Evolutionary conservation across 2,329 filamentous ascomycete genomes (phyloP).

Genomic region (Fusarium domesticum): DNA sequence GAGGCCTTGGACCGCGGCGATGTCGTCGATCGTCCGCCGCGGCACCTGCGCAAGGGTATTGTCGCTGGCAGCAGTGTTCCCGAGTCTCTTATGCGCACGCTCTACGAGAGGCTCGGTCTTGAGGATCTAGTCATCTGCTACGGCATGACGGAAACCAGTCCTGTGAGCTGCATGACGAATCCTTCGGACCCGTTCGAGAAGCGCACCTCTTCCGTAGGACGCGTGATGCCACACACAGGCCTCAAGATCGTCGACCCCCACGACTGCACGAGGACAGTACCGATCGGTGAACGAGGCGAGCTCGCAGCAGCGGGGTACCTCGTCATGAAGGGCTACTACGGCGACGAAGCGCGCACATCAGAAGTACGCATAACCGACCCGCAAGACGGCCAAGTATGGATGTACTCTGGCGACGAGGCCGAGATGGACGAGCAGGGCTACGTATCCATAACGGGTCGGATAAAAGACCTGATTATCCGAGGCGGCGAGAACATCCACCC

Average conservation of each 20-base stretch:
- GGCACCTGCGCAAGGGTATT: conserved; percentile 76
- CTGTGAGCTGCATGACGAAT: conserved; percentile 77
- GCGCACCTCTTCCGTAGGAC: conserved; percentile 73
- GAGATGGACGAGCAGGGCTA: conserved; percentile 80
- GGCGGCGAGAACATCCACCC: conserved; percentile 97
- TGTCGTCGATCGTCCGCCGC: conserved; percentile 23
- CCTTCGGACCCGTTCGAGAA: conserved; percentile 71
- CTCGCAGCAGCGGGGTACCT: conserved; percentile 80
- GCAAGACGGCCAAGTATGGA: conserved; percentile 64
- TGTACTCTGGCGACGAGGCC: conserved; percentile 91
- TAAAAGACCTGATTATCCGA: conserved; percentile 94
- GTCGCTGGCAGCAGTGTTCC: conserved; percentile 86
- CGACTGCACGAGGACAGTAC: conserved; percentile 58
- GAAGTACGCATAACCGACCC: conserved; percentile 58
- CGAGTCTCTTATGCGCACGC: conserved; percentile 70
- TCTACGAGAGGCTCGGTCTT: conserved; percentile 73
- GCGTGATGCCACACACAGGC: conserved; percentile 76
- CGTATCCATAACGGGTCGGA: conserved; percentile 81
- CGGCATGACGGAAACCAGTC: conserved; percentile 89
- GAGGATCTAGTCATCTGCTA: conserved; percentile 89
- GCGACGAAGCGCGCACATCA: conserved; percentile 64
- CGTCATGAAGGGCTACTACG: conserved; percentile 89
- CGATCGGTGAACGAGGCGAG: conserved; percentile 69
- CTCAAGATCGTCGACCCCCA: conserved; percentile 71
- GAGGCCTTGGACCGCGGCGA: conserved; percentile 61